A percentile compares a stretch with the other conserved stretches of the same genome.
phyloP scores from a whole-genome alignment of 2,329 filamentous ascomycete species.

The Apiospora marii region DNA sequence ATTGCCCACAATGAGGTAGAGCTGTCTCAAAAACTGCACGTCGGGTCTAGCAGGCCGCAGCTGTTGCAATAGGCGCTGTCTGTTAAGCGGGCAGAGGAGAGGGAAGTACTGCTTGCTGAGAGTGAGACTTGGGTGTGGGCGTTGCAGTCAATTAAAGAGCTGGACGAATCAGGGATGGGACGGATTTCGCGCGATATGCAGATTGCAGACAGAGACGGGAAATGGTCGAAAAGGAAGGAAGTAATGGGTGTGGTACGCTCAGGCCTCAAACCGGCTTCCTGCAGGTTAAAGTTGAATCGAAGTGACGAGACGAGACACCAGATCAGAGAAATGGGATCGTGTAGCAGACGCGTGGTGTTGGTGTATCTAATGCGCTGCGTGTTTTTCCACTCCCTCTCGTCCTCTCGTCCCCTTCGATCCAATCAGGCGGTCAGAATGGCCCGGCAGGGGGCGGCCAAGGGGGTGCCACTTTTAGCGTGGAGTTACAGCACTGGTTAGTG shows the following conservation, averaged over 20 bases:
- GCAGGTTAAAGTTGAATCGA: constrained; percentile 24
- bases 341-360: constrained; percentile 43
- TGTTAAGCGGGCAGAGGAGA: constrained; percentile 33
- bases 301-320: background rate
- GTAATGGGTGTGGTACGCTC: constrained; percentile 34
- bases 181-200: background rate
- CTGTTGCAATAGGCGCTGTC: constrained; percentile 38
- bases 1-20: constrained; percentile 26
- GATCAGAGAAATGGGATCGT: constrained; percentile 31
- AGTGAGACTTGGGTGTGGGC: background rate
- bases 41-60: constrained; percentile 37
- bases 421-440: constrained; percentile 22
- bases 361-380: constrained; percentile 33
- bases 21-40: constrained; percentile 40
- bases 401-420: constrained; percentile 31
- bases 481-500: constrained; percentile 16
- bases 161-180: background rate
- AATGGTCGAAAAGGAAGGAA: constrained; percentile 31
- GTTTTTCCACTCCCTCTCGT: background rate
- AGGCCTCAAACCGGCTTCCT: constrained; percentile 36
- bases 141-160: constrained; percentile 21
- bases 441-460: background rate
- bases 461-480: constrained; percentile 16
- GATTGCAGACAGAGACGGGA: constrained; percentile 23
- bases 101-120: constrained; percentile 2